These are phyloP conservation scores for Rhynchospora tenuis DNA, from an alignment of 176 grass and related monocot genomes.

Conservation along the genomic window DNA sequence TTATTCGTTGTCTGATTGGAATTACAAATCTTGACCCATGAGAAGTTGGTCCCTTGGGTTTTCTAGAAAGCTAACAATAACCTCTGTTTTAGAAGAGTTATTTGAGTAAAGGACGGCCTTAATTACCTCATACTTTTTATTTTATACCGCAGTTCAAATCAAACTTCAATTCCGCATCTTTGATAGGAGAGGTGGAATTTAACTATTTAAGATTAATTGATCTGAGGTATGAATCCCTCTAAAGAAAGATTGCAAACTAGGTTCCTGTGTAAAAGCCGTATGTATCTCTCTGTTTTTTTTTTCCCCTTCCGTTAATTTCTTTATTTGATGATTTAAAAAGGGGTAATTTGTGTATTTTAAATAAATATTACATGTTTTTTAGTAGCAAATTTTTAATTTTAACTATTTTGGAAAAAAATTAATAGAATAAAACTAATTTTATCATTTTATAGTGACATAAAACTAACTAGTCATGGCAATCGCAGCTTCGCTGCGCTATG, in stretches of 20 bases:
- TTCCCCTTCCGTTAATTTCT: too few relatives aligned
- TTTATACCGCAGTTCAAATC: constrained; percentile 2
- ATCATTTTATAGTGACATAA: too few relatives aligned
- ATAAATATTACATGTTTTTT: too few relatives aligned
- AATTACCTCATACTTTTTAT: not conserved
- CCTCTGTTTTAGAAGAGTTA: not conserved
- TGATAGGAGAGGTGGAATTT: not conserved
- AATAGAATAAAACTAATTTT: too few relatives aligned
- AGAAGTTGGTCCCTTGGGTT: not conserved
- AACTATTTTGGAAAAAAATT: too few relatives aligned
- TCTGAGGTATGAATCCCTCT: not conserved
- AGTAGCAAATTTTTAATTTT: too few relatives aligned
- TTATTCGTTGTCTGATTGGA: not conserved
- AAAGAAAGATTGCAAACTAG: not conserved
- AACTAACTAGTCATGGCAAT: too few relatives aligned
- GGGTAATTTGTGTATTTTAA: too few relatives aligned
- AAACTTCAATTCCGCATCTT: not conserved
- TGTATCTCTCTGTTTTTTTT: too few relatives aligned
- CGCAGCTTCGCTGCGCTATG: too few relatives aligned
- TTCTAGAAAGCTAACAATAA: not conserved
- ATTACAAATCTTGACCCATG: not conserved
- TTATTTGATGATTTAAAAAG: too few relatives aligned
- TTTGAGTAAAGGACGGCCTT: too few relatives aligned
- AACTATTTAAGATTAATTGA: not conserved
- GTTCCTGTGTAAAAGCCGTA: not conserved